Percentiles rank a stretch among this genome's conserved stretches.
These are phyloP conservation scores for Suhomyces sp. DNA, from an alignment of 805 yeast species.

Conservation along the genomic window DNA sequence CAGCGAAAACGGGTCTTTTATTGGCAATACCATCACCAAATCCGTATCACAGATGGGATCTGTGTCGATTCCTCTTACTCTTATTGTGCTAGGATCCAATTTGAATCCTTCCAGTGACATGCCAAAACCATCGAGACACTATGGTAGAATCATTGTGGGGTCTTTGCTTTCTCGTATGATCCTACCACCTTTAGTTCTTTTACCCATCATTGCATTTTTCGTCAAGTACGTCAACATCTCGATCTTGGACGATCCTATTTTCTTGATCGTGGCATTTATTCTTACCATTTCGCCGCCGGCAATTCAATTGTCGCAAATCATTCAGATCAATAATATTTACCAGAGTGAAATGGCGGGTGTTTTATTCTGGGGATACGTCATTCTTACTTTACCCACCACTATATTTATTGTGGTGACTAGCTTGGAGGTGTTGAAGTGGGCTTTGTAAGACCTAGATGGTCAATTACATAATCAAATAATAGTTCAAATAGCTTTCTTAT, in stretches of 20 bases:
- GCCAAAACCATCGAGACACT: conserved; percentile 63
- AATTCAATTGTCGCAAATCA: conserved; percentile 76
- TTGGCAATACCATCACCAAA: conserved; percentile 61
- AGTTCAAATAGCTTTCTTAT: too few species aligned
- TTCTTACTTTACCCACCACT: conserved; percentile 72
- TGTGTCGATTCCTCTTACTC: conserved; percentile 73
- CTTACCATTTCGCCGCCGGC: conserved; percentile 82
- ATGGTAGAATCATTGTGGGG: conserved; percentile 61
- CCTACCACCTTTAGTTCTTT: conserved; percentile 62
- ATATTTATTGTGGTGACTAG: conserved; percentile 68
- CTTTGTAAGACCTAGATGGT: background rate
- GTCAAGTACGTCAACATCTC: conserved; percentile 65
- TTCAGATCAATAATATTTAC: conserved; percentile 70
- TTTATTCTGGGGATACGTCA: conserved; percentile 77
- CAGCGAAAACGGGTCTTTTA: conserved; percentile 52
- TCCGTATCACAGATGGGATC: conserved; percentile 66
- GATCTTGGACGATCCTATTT: conserved; percentile 78
- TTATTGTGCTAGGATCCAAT: conserved; percentile 77
- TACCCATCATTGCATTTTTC: conserved; percentile 63
- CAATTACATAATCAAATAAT: too few species aligned
- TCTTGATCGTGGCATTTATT: conserved; percentile 70
- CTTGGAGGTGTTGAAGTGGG: conserved; percentile 49
- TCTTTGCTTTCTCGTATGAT: conserved; percentile 77
- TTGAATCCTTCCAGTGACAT: conserved; percentile 65
- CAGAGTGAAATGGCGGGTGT: conserved; percentile 84